These are phyloP conservation scores for Avena eriantha DNA, from an alignment of 176 grass and related monocot genomes.

Conservation along the genomic window DNA sequence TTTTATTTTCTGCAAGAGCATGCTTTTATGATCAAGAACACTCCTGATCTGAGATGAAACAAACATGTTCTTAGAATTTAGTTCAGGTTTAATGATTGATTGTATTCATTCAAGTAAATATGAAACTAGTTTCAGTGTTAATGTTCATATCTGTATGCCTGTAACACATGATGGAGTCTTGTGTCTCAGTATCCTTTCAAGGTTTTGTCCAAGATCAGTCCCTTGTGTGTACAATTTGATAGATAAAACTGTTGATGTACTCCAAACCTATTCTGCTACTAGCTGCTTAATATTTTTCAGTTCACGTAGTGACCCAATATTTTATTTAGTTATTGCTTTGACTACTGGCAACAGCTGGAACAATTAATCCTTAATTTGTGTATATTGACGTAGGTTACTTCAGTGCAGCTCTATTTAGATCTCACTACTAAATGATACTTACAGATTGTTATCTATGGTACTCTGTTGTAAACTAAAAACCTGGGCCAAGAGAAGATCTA, in stretches of 20 bases:
- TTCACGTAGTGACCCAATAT: background rate
- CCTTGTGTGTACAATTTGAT: background rate
- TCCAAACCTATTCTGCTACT: background rate
- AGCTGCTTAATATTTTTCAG: background rate
- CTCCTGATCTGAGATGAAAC: no score
- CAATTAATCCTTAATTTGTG: background rate
- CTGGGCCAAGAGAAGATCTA: no score
- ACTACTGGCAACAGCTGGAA: background rate
- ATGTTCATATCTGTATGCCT: no score
- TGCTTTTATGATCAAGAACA: no score
- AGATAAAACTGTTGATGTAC: background rate
- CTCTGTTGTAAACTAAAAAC: background rate
- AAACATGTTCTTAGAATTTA: no score
- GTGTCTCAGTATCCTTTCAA: background rate
- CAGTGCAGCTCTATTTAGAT: background rate
- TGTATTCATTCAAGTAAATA: no score
- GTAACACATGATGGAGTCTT: background rate
- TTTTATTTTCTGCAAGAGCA: no score
- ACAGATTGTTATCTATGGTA: background rate
- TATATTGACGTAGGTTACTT: background rate
- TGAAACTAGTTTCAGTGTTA: no score
- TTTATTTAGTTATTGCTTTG: background rate
- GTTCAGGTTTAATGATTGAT: no score
- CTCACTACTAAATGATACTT: background rate
- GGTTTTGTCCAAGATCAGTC: background rate